Evolutionary conservation across 2,329 filamentous ascomycete species (phyloP).

Genomic region (Orbilia quercus): DNA sequence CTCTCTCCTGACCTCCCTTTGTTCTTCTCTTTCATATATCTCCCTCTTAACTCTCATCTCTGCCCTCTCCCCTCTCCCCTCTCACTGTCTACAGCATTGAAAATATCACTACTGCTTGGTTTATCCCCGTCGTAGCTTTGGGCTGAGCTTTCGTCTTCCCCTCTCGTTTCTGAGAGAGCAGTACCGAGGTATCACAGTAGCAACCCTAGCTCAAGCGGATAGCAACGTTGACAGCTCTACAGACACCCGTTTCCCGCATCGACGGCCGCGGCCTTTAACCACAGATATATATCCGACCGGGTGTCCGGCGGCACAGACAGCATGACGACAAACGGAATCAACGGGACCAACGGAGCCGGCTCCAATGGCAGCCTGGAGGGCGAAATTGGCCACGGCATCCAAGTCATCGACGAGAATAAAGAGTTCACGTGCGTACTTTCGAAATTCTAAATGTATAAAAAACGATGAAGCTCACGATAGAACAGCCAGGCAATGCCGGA

Average conservation of each 20-base stretch:
- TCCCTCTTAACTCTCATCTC: constrained; percentile 7
- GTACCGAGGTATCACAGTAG: constrained; percentile 34
- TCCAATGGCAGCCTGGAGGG: constrained; percentile 73
- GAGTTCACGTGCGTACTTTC: constrained; percentile 82
- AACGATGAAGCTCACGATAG: constrained; percentile 7
- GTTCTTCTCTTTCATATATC: constrained; percentile 7
- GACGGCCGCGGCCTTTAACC: neutral
- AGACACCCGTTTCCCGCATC: constrained; percentile 4
- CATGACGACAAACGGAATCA: constrained; percentile 78
- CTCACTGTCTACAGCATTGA: no score
- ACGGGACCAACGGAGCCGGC: constrained; percentile 81
- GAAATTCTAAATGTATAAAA: constrained; percentile 4
- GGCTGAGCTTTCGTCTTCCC: no score
- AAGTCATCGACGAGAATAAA: constrained; percentile 96
- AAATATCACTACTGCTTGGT: no score
- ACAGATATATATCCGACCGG: neutral
- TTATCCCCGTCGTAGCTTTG: no score
- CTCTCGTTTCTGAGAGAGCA: constrained; percentile 16
- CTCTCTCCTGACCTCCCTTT: constrained; percentile 49
- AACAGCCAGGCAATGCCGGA: constrained; percentile 78
- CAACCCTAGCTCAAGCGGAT: constrained; percentile 10
- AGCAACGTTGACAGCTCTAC: constrained; percentile 29
- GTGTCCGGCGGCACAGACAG: constrained; percentile 3
- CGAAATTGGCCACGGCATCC: constrained; percentile 90
- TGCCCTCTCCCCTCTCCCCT: neutral